These are phyloP conservation scores for Selenicereus undatus DNA, from an alignment of 148 eudicot genomes.

Conservation along the genomic window DNA sequence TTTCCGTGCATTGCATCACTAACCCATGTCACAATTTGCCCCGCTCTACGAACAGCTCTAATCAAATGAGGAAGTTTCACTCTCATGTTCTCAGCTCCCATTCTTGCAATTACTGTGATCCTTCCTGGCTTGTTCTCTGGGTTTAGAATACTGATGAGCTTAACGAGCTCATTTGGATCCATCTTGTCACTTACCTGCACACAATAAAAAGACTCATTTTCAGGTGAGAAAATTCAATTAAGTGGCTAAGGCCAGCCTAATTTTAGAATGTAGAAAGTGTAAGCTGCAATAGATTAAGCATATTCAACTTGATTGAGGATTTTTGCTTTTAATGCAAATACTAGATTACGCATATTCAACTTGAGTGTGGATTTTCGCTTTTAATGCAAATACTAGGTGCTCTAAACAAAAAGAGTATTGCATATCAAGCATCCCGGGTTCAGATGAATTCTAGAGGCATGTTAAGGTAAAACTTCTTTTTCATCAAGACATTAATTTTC, in stretches of 20 bases:
- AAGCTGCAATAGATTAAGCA: background rate
- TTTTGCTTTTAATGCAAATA: background rate
- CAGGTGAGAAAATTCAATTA: background rate
- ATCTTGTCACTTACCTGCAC: conserved; percentile 88
- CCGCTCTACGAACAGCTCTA: conserved; percentile 90
- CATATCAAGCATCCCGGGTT: background rate
- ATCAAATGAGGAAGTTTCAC: conserved; percentile 94
- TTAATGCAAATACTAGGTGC: background rate
- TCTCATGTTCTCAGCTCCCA: conserved; percentile 99
- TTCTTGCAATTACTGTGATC: conserved; percentile 80
- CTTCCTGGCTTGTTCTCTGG: conserved; percentile 89
- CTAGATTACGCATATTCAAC: no score
- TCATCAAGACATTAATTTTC: background rate
- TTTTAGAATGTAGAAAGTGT: background rate
- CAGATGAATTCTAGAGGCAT: background rate
- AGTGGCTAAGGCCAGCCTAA: background rate
- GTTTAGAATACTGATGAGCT: conserved; percentile 80
- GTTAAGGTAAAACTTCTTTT: background rate
- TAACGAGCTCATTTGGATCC: conserved; percentile 78
- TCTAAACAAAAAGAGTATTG: background rate
- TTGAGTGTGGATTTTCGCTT: no score
- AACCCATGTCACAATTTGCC: conserved; percentile 94
- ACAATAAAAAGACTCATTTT: conserved; percentile 4
- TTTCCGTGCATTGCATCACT: conserved; percentile 95
- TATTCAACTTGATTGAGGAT: background rate